Conservation (phyloP, 2,329 filamentous ascomycete species). For the Fusarium hostae region DNA sequence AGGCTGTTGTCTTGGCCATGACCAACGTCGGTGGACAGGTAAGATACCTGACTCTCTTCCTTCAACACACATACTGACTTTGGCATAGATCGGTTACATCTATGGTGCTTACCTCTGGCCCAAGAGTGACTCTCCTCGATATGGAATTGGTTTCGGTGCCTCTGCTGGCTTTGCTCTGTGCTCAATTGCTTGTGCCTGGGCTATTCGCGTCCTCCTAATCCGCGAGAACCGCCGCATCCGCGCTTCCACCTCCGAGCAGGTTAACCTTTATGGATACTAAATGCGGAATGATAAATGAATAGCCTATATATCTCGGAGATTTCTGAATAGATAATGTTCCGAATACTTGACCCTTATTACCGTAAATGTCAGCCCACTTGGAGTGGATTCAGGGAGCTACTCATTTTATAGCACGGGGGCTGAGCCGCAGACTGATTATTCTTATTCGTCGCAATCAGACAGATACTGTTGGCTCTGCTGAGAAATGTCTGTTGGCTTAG, state of each 20-base stretch:
- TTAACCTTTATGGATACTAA: conserved; percentile 54
- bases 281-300: neutral
- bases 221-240: conserved; percentile 55
- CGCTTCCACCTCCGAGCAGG: conserved; percentile 47
- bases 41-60: neutral
- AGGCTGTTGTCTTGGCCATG: conserved; percentile 59
- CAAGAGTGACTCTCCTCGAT: conserved; percentile 56
- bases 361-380: neutral
- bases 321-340: neutral
- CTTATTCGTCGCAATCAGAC: neutral
- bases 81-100: conserved; percentile 54
- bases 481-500: neutral
- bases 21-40: conserved; percentile 58
- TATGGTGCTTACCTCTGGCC: conserved; percentile 64
- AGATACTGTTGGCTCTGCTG: neutral
- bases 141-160: conserved; percentile 57
- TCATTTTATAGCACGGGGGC: neutral
- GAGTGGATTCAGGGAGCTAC: neutral
- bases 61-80: neutral
- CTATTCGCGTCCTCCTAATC: conserved; percentile 54
- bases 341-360: too few species aligned
- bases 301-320: neutral
- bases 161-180: conserved; percentile 56
- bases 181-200: conserved; percentile 55
- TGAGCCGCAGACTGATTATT: neutral